Evolutionary conservation across 208 protist species (phyloP).

Genomic region (Tritrichomonas foetus): DNA sequence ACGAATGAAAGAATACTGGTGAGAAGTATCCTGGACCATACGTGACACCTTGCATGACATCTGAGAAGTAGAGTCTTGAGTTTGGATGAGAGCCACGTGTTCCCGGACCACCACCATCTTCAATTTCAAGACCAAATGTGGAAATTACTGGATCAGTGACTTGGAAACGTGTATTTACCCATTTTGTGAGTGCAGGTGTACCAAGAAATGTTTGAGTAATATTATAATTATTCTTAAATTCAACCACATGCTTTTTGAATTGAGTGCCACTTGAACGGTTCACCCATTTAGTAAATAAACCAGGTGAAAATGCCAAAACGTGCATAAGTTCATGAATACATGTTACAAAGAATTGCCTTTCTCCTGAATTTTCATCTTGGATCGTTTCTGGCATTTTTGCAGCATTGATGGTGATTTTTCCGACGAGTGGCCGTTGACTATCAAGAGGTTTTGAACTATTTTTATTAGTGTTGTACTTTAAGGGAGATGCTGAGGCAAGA

Average conservation of each 20-base stretch:
- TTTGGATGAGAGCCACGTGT: constrained; percentile 24
- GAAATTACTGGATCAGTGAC: background rate
- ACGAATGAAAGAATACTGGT: background rate
- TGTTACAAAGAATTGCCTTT: background rate
- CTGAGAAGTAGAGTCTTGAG: background rate
- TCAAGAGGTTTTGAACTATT: background rate
- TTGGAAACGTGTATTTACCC: background rate
- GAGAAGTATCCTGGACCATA: background rate
- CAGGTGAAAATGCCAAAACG: background rate
- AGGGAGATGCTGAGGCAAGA: background rate
- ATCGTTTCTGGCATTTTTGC: background rate
- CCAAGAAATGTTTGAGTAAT: background rate
- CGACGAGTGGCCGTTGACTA: background rate
- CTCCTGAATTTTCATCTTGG: background rate
- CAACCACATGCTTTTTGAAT: too few species aligned
- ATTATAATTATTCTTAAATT: background rate
- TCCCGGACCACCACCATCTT: background rate
- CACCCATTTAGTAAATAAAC: background rate
- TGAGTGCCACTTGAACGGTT: too few species aligned
- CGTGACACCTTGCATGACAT: background rate
- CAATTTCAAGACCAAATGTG: background rate
- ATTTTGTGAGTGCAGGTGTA: background rate
- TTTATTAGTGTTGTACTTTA: background rate
- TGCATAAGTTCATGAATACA: background rate
- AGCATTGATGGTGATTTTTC: background rate